Evolutionary conservation across 2,329 filamentous ascomycete genomes (phyloP).

Genomic region (Hortaea sp.): DNA sequence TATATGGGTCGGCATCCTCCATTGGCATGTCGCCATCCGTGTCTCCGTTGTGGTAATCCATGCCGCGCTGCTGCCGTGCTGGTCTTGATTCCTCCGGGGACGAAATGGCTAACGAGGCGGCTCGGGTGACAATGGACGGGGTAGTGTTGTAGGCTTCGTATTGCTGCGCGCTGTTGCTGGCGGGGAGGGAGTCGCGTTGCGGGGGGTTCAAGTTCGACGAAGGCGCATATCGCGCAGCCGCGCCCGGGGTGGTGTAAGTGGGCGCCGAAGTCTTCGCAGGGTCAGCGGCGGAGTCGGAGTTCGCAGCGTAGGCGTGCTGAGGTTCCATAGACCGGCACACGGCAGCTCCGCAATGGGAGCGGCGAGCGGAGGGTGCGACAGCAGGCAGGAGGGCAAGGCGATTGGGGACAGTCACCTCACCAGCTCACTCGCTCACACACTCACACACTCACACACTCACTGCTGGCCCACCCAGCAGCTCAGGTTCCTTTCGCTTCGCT

Average conservation of each 20-base stretch:
- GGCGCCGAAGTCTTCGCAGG: background rate
- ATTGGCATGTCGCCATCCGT: constrained; percentile 47
- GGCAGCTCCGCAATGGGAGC: background rate
- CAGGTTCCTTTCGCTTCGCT: no score
- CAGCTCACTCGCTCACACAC: no score
- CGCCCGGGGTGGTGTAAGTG: background rate
- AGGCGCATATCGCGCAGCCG: background rate
- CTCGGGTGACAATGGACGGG: background rate
- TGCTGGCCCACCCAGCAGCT: no score
- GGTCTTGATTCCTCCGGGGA: background rate
- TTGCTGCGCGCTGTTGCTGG: background rate
- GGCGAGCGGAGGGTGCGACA: background rate
- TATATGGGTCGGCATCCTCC: constrained; percentile 83
- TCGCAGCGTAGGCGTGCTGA: background rate
- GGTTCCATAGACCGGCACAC: background rate
- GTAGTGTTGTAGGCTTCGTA: background rate
- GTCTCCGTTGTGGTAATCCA: constrained; percentile 29
- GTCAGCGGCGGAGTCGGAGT: background rate
- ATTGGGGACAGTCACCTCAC: no score
- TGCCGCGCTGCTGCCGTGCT: constrained; percentile 5
- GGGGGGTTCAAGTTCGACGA: background rate
- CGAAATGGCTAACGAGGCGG: background rate
- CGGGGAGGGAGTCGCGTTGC: background rate
- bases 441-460: no score
- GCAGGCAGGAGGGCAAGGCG: no score